phyloP scores from a whole-genome alignment of 306 rosid species.

The Trifolium pratense region DNA sequence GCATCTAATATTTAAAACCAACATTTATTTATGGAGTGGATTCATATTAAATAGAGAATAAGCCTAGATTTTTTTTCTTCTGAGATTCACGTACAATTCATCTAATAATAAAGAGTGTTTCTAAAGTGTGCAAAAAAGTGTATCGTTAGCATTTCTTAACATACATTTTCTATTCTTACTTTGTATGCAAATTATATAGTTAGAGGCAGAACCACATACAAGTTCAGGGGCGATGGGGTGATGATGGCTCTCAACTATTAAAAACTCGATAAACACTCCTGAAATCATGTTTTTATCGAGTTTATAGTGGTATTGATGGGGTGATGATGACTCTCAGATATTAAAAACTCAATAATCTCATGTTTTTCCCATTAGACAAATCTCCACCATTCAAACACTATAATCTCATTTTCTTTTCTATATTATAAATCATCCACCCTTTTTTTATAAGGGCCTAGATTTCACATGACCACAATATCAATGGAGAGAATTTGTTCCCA shows the following conservation, averaged over 20 bases:
- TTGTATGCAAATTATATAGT: too few relatives aligned
- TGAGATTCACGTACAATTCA: not conserved
- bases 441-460: not conserved
- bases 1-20: not conserved
- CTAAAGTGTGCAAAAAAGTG: not conserved
- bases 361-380: not conserved
- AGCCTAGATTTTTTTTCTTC: not conserved
- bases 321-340: too few relatives aligned
- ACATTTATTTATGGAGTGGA: not conserved
- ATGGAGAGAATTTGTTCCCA: not conserved
- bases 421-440: not conserved
- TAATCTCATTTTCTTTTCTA: not conserved
- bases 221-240: too few relatives aligned
- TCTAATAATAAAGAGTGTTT: not conserved
- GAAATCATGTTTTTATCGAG: too few relatives aligned
- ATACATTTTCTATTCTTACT: too few relatives aligned
- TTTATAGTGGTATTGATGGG: too few relatives aligned
- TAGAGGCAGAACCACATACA: not conserved
- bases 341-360: not conserved
- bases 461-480: not conserved
- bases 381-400: not conserved
- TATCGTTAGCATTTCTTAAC: not conserved
- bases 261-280: too few relatives aligned
- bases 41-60: not conserved
- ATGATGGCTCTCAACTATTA: too few relatives aligned